Base-by-base conservation (phyloP, 192 early-diverging fungal genomes). In the Mortierella antarctica region DNA sequence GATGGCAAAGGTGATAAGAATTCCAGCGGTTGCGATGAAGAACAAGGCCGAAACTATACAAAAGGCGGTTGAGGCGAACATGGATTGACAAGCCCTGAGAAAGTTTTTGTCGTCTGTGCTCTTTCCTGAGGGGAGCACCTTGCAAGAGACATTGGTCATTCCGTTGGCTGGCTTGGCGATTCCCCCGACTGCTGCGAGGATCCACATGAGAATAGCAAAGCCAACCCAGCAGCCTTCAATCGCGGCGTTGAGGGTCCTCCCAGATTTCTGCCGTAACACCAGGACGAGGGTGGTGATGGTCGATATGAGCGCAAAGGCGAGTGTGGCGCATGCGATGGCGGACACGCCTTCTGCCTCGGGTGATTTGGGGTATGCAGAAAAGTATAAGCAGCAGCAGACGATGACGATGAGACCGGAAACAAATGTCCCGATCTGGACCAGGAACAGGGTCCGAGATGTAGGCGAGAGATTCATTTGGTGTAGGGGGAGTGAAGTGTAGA, bases 31-130 rank as follows among this genome's bases (percentile, higher is more conserved):
- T 6, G 70, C 77, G 13, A 80, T 72, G 20, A 80, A 80, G 55
- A 80, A 63, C 7, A 80, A 14, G 1, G 65, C 77, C 10, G 77
- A 63, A 2, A 68, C 21, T 10, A 80, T 72, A 41, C 77, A 80
- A 44, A 80, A 80, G 7, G 77, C 77, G 18, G 77, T 80, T 14
- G 77, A 71, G 23, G 77, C 77, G 68, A 80, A 80, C 62, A 68
- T 72, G 41, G 70, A 72, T 23, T 80, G 77, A 40, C 77, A 80
- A 39, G 77, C 77, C 10, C 77, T 70, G 7, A 68, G 71, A 60
- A 54, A 80, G 60, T 80, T 80, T 58, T 67, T 67, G 49, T 80
- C 77, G 49, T 72, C 60, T 2, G 77, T 80, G 41, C 58, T 51
- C 12, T 67, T 68, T 9, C 77, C 77, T n/a, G 54, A 41, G 39